Percentiles rank a stretch among this genome's conserved stretches.
Evolutionary conservation across 2,329 filamentous ascomycete species (phyloP).

Genomic region (Hymenoscyphus salicellus): DNA sequence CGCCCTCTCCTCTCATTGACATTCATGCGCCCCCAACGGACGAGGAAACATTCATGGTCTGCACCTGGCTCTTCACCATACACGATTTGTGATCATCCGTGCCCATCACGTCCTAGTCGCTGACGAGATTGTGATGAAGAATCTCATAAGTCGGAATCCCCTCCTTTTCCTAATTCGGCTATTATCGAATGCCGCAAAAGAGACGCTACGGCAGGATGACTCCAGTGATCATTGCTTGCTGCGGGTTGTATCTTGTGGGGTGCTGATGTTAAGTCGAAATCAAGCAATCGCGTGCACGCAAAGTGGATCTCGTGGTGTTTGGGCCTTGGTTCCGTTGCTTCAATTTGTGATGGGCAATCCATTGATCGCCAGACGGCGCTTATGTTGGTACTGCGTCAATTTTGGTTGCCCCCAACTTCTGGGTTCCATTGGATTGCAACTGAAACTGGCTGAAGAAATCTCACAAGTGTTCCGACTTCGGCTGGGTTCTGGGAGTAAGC

Average conservation of each 20-base stretch:
- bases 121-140: not conserved
- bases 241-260: not conserved
- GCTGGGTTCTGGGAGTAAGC: too few species aligned
- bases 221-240: conserved; percentile 2
- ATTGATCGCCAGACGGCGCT: not conserved
- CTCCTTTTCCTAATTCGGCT: not conserved
- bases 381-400: conserved; percentile 1
- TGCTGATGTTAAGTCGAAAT: not conserved
- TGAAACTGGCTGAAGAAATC: not conserved
- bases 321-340: not conserved
- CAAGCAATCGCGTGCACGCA: not conserved
- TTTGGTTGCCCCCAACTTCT: not conserved
- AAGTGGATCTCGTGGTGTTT: not conserved
- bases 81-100: not conserved
- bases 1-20: not conserved
- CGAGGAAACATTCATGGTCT: not conserved
- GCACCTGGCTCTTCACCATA: not conserved
- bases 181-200: not conserved
- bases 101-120: not conserved
- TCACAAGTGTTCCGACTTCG: not conserved
- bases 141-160: not conserved
- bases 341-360: not conserved
- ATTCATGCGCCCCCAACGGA: not conserved
- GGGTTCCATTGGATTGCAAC: not conserved
- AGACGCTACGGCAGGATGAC: not conserved